These are phyloP conservation scores for Boletus rubroflammeus DNA, from an alignment of 768 basidiomycete genomes.

Conservation along the genomic window DNA sequence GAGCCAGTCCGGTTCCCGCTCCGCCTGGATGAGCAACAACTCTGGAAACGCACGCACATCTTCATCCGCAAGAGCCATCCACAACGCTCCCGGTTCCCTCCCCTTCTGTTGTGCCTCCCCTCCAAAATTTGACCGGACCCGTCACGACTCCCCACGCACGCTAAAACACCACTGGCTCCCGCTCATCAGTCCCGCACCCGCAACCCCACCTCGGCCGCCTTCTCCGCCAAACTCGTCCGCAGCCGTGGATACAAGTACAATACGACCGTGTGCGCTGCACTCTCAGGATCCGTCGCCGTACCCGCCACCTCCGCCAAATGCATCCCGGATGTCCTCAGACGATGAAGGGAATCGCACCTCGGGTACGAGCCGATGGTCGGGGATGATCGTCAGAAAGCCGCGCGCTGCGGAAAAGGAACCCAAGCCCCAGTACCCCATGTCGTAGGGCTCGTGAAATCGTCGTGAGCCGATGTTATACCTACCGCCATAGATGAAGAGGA, in stretches of 20 bases:
- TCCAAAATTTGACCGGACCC: conserved; percentile 30
- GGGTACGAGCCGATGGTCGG: conserved; percentile 67
- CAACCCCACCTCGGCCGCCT: conserved; percentile 16
- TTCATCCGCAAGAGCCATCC: conserved; percentile 34
- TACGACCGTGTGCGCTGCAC: conserved; percentile 45
- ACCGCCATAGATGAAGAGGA: conserved; percentile 68
- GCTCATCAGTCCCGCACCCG: conserved; percentile 40
- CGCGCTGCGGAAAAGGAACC: conserved; percentile 58
- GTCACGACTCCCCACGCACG: conserved; percentile 21
- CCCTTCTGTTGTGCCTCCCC: conserved; percentile 41
- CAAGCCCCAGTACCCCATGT: conserved; percentile 53
- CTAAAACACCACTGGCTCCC: conserved; percentile 44
- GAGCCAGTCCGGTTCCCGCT: conserved; percentile 51
- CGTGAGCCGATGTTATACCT: conserved; percentile 54
- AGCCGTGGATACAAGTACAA: conserved; percentile 34
- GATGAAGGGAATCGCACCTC: conserved; percentile 51
- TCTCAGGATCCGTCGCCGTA: conserved; percentile 1
- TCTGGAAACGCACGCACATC: conserved; percentile 42
- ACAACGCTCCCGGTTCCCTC: conserved; percentile 41
- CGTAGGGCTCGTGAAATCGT: conserved; percentile 42
- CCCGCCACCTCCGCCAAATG: conserved; percentile 32
- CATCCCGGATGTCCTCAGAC: conserved; percentile 57
- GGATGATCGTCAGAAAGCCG: conserved; percentile 61
- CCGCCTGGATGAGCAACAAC: conserved; percentile 46
- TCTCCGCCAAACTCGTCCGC: conserved; percentile 33